Conservation (phyloP, 2,329 filamentous ascomycete genomes). For the Aureobasidium subglaciale region DNA sequence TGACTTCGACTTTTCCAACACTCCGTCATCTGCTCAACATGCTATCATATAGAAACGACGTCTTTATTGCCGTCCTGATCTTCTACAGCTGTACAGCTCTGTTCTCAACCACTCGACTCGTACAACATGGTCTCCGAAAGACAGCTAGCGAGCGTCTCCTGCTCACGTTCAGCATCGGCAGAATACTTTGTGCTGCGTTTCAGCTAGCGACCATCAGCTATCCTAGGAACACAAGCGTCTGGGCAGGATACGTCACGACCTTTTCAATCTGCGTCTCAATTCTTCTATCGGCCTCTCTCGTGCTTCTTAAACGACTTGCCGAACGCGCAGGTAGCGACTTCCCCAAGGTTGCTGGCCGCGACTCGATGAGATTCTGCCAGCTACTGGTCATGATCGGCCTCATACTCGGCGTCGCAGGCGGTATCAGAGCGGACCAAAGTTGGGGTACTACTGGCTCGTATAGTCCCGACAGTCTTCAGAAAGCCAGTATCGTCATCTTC, state of each 20-base stretch:
- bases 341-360: background rate
- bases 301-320: conserved; percentile 21
- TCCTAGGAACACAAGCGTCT: conserved; percentile 11
- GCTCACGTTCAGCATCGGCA: conserved; percentile 21
- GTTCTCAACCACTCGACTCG: background rate
- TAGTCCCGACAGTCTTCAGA: conserved; percentile 18
- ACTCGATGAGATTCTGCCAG: conserved; percentile 21
- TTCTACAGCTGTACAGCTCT: conserved; percentile 20
- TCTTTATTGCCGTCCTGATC: conserved; percentile 23
- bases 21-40: background rate
- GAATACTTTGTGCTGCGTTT: conserved; percentile 24
- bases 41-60: conserved; percentile 17
- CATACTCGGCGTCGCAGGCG: conserved; percentile 24
- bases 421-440: conserved; percentile 14
- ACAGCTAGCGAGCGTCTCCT: conserved; percentile 24
- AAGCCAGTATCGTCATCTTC: conserved; percentile 19
- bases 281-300: conserved; percentile 22
- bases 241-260: conserved; percentile 23
- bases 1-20: too few species aligned
- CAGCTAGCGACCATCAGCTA: conserved; percentile 22
- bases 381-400: conserved; percentile 21
- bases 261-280: conserved; percentile 24
- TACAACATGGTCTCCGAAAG: conserved; percentile 23
- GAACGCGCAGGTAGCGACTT: conserved; percentile 17
- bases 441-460: conserved; percentile 17